These are phyloP conservation scores for Parmelia sp. DNA, from an alignment of 495 filamentous ascomycete genomes.

Conservation along the genomic window DNA sequence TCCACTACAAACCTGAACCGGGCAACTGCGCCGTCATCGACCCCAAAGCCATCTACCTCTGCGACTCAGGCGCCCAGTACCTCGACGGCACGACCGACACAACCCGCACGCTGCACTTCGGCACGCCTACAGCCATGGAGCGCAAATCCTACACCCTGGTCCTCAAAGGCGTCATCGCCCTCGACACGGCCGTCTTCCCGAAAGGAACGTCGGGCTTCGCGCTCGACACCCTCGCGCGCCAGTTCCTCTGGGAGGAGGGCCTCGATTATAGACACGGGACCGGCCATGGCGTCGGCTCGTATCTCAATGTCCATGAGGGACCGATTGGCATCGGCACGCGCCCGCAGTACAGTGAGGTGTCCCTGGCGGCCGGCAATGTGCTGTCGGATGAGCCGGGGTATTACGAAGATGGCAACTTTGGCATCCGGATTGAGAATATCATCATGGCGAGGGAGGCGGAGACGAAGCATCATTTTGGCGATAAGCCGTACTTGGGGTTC, in stretches of 20 bases:
- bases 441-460: slow-evolving; percentile 82
- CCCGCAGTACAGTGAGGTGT: slow-evolving; percentile 84
- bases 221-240: slow-evolving; percentile 80
- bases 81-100: slow-evolving; percentile 95
- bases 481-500: slow-evolving; percentile 89
- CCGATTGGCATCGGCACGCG: slow-evolving; percentile 94
- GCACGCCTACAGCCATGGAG: slow-evolving; percentile 76
- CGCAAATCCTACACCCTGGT: slow-evolving; percentile 91
- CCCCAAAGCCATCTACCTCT: slow-evolving; percentile 83
- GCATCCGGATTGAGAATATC: slow-evolving; percentile 96
- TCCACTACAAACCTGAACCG: slow-evolving; percentile 91
- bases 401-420: slow-evolving; percentile 95
- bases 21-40: slow-evolving; percentile 81
- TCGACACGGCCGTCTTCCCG: slow-evolving; percentile 84
- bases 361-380: slow-evolving; percentile 85
- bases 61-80: slow-evolving; percentile 95
- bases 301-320: slow-evolving; percentile 92
- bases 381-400: slow-evolving; percentile 93
- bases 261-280: slow-evolving; percentile 96
- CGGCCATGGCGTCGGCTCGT: slow-evolving; percentile 93
- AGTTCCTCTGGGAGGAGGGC: slow-evolving; percentile 87
- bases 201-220: slow-evolving; percentile 94
- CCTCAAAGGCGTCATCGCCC: slow-evolving; percentile 88
- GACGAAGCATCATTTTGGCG: slow-evolving; percentile 81
- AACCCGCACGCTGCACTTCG: slow-evolving; percentile 90